phyloP scores from a whole-genome alignment of 2,329 filamentous ascomycete species.

The Alternaria arborescens region DNA sequence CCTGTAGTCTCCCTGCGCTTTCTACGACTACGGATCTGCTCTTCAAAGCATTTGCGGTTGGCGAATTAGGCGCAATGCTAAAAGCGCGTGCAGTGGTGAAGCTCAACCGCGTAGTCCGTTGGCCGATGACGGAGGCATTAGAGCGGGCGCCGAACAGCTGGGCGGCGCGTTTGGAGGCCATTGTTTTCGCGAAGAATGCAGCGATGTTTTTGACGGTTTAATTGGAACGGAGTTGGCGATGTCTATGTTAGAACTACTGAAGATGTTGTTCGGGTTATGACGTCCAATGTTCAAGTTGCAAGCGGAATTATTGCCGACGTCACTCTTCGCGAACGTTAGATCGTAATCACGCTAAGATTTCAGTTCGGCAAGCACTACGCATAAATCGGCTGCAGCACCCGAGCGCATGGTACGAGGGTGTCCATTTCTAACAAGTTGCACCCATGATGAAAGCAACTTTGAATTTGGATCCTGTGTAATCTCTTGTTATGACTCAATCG shows the following conservation, averaged over 20 bases:
- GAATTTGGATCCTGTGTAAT: neutral
- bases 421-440: too few relatives aligned
- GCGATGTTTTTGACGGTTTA: neutral
- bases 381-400: neutral
- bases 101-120: constrained; percentile 16
- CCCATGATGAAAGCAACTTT: neutral
- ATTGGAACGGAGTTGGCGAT: neutral
- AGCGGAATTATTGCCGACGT: constrained; percentile 34
- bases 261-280: neutral
- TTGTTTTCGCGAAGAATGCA: constrained; percentile 6
- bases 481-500: too few relatives aligned
- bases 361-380: neutral
- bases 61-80: constrained; percentile 12
- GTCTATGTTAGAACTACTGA: neutral
- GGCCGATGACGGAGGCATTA: constrained; percentile 16
- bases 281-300: constrained; percentile 1
- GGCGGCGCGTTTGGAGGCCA: constrained; percentile 31
- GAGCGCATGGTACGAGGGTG: neutral
- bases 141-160: constrained; percentile 24
- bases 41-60: neutral
- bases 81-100: constrained; percentile 16
- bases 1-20: neutral
- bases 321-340: constrained; percentile 25
- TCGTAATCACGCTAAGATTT: constrained; percentile 15
- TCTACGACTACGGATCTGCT: neutral